Evolutionary conservation across 495 filamentous ascomycete species (phyloP).

Genomic region (Hyaloscypha bicolor): DNA sequence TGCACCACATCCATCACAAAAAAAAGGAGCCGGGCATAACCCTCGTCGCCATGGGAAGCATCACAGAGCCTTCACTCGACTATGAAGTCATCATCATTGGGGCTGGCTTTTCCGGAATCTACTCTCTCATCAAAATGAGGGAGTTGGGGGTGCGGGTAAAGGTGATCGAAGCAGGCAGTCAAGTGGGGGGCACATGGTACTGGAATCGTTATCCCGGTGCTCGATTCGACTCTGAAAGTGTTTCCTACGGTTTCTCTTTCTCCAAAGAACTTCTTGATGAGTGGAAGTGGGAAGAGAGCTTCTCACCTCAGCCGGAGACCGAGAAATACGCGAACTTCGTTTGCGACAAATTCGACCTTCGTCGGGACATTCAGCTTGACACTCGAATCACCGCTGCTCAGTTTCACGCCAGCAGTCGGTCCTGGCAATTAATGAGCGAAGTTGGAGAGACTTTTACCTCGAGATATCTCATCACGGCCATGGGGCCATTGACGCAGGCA

Average conservation of each 20-base stretch:
- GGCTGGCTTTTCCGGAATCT: conserved; percentile 51
- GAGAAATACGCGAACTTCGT: conserved; percentile 44
- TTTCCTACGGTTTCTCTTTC: conserved; percentile 44
- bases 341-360: conserved; percentile 41
- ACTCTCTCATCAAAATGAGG: conserved; percentile 43
- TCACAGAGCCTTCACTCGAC: not conserved
- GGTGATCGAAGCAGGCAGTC: conserved; percentile 48
- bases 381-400: conserved; percentile 39
- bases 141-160: conserved; percentile 45
- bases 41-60: too few species aligned
- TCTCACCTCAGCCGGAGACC: conserved; percentile 40
- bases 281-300: conserved; percentile 46
- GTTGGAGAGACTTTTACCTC: not conserved
- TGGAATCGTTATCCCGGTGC: conserved; percentile 47
- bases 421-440: not conserved
- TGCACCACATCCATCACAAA: not conserved
- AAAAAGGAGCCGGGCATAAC: not conserved
- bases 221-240: conserved; percentile 42
- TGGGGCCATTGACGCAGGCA: conserved; percentile 37
- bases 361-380: conserved; percentile 45
- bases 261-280: conserved; percentile 42
- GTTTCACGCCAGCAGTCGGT: not conserved
- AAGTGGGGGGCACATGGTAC: conserved; percentile 56
- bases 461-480: conserved; percentile 24
- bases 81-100: conserved; percentile 46